Evolutionary conservation across 805 yeast species (phyloP), one percentile per base, ranked within the genome.

Genomic region (Starmerella stellata): DNA sequence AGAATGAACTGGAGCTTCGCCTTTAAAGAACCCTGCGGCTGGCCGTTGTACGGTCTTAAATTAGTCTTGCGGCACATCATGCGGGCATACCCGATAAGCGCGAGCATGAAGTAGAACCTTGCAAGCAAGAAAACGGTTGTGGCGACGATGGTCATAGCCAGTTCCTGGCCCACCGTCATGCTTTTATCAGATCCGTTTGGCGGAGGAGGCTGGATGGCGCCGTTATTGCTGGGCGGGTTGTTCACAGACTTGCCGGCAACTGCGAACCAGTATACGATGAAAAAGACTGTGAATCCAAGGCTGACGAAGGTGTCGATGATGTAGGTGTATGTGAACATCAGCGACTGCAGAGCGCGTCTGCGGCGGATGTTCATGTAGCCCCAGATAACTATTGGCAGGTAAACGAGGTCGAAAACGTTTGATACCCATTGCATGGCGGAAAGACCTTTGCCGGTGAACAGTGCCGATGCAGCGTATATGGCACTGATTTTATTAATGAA

Each of bases 401-500:
- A 63, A 3, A 69, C 39, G 14, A 79, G 61, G 2, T 92, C 75
- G 42, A 75, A 55, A 15, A 77, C 49, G 56, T 85, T 82, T 47
- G 75, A 72, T 1, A 78, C 42, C 90, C 94, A 79, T 54, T 87
- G 95, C 60, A 78, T 62, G 43, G 75, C 69, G 43, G 74, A 75
- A 39, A 85, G 65, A 2, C 90, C 90, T 53, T 85, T 94, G 1
- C 94, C 65, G 0, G 95, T 85, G 52, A 87, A 69, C 20, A 87
- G 56, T 1, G 95, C 83, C 18, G 83, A 61, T 27, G 87, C 62
- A 21, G 95, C 98, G 57, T 77, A 87, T 17, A 74, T 64, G 8
- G 96, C 95, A 42, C 93, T 74, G 47, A 85, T 80, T 55, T 85
- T 85, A 62, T 87, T 87, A 28, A 83, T 68, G 14, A 85, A 78